A percentile compares a stretch with the other conserved stretches of the same genome.
Evolutionary conservation across 139 green algal species (phyloP).

Genomic region (Picochlorum sp.): DNA sequence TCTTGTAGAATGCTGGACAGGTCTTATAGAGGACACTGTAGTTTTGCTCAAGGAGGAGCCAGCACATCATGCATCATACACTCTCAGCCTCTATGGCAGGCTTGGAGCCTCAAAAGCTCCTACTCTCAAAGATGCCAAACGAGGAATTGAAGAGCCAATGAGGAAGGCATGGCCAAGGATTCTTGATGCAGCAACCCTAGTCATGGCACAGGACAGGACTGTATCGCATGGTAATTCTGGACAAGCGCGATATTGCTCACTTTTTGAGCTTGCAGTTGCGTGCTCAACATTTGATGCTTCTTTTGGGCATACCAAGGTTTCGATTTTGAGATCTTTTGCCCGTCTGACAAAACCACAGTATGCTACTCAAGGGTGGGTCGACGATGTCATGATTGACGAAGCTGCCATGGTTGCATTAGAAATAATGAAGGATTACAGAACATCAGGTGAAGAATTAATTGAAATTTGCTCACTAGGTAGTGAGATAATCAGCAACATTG

Average conservation of each 20-base stretch:
- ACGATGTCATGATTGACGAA: background rate
- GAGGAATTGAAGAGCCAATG: conserved; percentile 20
- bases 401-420: background rate
- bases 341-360: conserved; percentile 14
- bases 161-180: conserved; percentile 18
- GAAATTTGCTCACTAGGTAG: no score
- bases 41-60: conserved; percentile 27
- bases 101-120: background rate
- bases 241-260: conserved; percentile 12
- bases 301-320: background rate
- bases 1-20: conserved; percentile 18
- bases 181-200: conserved; percentile 18
- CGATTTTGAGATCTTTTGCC: conserved; percentile 8
- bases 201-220: conserved; percentile 26
- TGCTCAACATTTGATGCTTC: conserved; percentile 8
- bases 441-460: no score
- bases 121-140: conserved; percentile 4
- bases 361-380: conserved; percentile 13
- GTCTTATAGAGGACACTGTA: conserved; percentile 49
- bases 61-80: conserved; percentile 1
- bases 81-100: background rate
- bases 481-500: no score
- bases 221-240: background rate
- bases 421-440: no score
- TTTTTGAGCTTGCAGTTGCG: conserved; percentile 40